A percentile compares a stretch with the other conserved stretches of the same genome.
Conservation (phyloP, 768 basidiomycete species). For the Kwoniella heveanensis region DNA sequence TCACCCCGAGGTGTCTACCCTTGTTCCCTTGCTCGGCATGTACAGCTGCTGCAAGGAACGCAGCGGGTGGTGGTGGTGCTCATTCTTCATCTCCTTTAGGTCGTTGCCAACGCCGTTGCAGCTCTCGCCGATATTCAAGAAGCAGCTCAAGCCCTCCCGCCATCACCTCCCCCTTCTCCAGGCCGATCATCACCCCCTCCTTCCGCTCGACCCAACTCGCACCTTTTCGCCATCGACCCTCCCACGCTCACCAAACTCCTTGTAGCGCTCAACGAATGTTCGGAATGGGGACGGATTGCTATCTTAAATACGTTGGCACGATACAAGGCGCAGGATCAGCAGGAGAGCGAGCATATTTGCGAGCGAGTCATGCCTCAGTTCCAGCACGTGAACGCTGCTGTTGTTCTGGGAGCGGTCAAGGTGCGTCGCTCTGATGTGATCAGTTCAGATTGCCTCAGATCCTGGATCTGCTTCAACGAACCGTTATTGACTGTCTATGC, state of each 20-base stretch:
- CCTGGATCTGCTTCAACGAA: too few relatives aligned
- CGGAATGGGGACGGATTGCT: constrained; percentile 97
- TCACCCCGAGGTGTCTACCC: too few relatives aligned
- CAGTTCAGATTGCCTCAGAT: neutral
- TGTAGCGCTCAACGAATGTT: constrained; percentile 95
- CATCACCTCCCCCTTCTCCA: constrained; percentile 30
- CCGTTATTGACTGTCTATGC: too few relatives aligned
- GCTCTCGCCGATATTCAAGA: constrained; percentile 89
- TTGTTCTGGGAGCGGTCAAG: constrained; percentile 95
- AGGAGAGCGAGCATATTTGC: constrained; percentile 98
- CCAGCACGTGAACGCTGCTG: constrained; percentile 93
- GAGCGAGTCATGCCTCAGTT: constrained; percentile 98
- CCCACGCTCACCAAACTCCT: constrained; percentile 82
- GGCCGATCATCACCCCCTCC: constrained; percentile 36
- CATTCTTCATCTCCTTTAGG: constrained; percentile 66
- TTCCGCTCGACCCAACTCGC: constrained; percentile 57
- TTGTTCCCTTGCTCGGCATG: neutral
- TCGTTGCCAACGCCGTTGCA: constrained; percentile 93
- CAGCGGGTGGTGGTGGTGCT: too few relatives aligned
- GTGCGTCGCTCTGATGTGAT: constrained; percentile 57
- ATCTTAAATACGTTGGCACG: constrained; percentile 82
- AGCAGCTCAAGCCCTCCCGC: constrained; percentile 57
- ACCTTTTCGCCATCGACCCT: constrained; percentile 79
- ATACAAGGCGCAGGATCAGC: constrained; percentile 80
- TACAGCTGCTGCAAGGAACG: too few relatives aligned